phyloP scores from a whole-genome alignment of 169 alveolate genomes.

The Eimeria acervulina region DNA sequence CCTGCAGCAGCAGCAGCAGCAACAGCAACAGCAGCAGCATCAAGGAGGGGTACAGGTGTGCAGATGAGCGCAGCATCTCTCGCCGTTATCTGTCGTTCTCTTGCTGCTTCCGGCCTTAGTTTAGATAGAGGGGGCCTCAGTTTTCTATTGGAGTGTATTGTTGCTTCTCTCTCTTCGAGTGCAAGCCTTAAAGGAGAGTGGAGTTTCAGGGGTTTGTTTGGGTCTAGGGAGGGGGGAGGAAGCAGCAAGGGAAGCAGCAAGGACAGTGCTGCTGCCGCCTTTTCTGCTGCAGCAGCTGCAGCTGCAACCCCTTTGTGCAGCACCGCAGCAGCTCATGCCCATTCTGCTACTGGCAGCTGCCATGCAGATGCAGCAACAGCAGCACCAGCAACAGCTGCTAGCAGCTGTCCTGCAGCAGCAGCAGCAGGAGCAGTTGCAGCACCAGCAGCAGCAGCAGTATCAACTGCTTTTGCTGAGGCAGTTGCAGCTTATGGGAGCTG shows the following conservation, averaged over 20 bases:
- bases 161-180: not conserved
- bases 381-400: not conserved
- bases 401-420: not conserved
- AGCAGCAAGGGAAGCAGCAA: not conserved
- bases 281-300: not conserved
- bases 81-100: constrained; percentile 28
- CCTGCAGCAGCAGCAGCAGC: no score
- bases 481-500: constrained; percentile 30
- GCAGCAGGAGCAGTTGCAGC: not conserved
- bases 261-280: not conserved
- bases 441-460: constrained; percentile 4
- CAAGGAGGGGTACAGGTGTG: not conserved
- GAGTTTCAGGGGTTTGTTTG: not conserved
- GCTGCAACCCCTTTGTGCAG: not conserved
- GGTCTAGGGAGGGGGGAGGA: not conserved
- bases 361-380: not conserved
- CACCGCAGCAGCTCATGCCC: not conserved
- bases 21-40: not conserved
- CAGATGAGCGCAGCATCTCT: not conserved
- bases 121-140: not conserved
- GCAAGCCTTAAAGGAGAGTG: not conserved
- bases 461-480: not conserved
- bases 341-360: not conserved
- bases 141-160: not conserved
- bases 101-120: constrained; percentile 10